Conservation (phyloP, 306 rosid species). For the Quercus rubra region DNA sequence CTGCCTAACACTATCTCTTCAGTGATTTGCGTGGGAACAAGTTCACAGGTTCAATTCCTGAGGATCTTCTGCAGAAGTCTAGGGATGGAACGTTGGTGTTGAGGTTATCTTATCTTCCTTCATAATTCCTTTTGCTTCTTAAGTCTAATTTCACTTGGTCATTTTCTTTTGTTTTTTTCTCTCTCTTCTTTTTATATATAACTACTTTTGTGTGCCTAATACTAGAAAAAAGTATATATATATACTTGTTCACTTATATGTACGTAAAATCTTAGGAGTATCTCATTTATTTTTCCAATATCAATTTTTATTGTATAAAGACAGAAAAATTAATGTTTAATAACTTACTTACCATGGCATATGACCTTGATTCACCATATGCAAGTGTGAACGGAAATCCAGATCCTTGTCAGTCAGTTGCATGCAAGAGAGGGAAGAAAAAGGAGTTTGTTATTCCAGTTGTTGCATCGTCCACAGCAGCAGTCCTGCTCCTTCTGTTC, state of each 20-base stretch:
- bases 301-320: not conserved
- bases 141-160: not conserved
- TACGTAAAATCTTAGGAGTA: too few relatives aligned
- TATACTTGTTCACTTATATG: too few relatives aligned
- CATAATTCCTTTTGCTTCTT: not conserved
- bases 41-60: conserved; percentile 25
- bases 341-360: not conserved
- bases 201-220: not conserved
- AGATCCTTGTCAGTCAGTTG: not conserved
- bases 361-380: not conserved
- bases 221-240: not conserved
- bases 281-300: not conserved
- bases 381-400: conserved; percentile 25
- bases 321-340: not conserved
- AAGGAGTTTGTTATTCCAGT: conserved; percentile 26
- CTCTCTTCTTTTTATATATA: not conserved
- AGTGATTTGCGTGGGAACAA: conserved; percentile 21
- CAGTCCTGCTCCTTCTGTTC: not conserved
- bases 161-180: not conserved
- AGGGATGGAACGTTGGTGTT: not conserved
- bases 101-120: not conserved
- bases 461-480: conserved; percentile 4
- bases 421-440: conserved; percentile 13
- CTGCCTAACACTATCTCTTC: not conserved
- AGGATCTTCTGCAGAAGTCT: conserved; percentile 1